Evolutionary conservation across 345 rosid genomes (phyloP).

Genomic region (Reutealis trisperma): DNA sequence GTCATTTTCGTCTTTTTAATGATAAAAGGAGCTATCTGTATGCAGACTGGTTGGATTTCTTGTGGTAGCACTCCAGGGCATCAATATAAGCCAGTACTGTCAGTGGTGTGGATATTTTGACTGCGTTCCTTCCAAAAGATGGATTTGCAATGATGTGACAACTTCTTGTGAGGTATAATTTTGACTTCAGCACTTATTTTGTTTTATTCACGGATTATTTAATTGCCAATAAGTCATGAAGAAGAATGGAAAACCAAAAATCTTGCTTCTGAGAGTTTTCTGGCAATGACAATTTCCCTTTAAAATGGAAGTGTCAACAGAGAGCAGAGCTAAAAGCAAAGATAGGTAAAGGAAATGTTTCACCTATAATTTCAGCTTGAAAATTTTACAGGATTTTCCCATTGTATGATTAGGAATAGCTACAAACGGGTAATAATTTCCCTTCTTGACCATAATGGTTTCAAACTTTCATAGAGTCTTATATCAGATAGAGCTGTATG

Average conservation of each 20-base stretch:
- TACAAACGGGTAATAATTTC: neutral
- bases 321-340: neutral
- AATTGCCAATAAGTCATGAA: neutral
- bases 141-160: constrained; percentile 76
- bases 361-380: neutral
- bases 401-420: neutral
- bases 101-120: constrained; percentile 67
- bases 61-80: constrained; percentile 43
- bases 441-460: no score
- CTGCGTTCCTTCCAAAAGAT: constrained; percentile 61
- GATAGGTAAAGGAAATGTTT: neutral
- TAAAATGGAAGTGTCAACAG: neutral
- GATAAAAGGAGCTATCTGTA: constrained; percentile 3
- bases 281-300: neutral
- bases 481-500: no score
- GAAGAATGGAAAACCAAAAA: neutral
- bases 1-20: neutral
- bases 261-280: neutral
- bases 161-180: constrained; percentile 63
- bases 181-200: constrained; percentile 10
- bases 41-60: constrained; percentile 58
- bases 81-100: constrained; percentile 63
- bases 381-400: neutral
- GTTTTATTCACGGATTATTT: neutral
- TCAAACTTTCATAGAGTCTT: no score